Conservation (phyloP, 2,329 filamentous ascomycete genomes). For the Aspergillus fijiensis region DNA sequence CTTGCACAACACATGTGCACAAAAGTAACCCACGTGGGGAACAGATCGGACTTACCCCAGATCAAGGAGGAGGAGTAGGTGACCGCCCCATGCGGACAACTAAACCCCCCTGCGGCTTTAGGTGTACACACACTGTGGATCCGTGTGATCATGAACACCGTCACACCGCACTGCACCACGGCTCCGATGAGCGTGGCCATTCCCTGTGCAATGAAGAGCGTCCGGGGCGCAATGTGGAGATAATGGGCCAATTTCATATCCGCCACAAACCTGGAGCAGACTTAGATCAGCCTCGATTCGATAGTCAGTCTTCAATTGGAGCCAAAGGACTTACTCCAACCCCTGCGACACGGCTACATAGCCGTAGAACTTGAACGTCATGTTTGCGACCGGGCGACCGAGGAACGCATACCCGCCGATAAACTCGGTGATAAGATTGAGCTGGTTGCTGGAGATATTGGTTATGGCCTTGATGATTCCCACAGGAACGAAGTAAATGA, state of each 20-base stretch:
- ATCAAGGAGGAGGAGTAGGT: conserved; percentile 70
- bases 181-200: conserved; percentile 51
- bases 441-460: conserved; percentile 50
- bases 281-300: not conserved
- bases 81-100: conserved; percentile 56
- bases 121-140: conserved; percentile 53
- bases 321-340: conserved; percentile 40
- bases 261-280: conserved; percentile 56
- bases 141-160: conserved; percentile 50
- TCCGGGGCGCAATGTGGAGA: conserved; percentile 47
- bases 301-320: not conserved
- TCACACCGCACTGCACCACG: conserved; percentile 51
- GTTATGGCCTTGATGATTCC: conserved; percentile 52
- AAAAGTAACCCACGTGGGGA: not conserved
- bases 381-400: conserved; percentile 50
- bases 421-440: conserved; percentile 51
- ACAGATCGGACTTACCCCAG: conserved; percentile 53
- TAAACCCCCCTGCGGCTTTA: conserved; percentile 60
- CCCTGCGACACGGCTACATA: conserved; percentile 67
- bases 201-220: conserved; percentile 53
- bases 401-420: conserved; percentile 51
- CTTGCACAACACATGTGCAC: not conserved
- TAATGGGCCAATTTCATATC: conserved; percentile 64
- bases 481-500: conserved; percentile 49
- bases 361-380: conserved; percentile 71